Base-by-base conservation (phyloP, 495 filamentous ascomycete species). In the Aspergillus hancockii region DNA sequence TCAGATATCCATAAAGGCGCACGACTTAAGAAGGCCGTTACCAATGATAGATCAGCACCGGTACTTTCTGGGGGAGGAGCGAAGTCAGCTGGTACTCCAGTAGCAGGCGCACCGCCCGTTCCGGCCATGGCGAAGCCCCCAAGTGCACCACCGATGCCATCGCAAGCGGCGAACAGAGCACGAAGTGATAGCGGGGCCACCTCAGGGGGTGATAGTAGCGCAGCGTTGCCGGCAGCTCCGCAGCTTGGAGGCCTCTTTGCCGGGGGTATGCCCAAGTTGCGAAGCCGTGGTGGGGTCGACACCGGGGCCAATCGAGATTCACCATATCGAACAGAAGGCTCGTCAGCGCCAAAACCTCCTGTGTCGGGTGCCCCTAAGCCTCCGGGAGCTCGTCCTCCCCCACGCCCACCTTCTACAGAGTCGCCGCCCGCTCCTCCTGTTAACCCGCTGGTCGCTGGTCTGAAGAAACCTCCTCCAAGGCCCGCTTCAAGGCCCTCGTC, bases 11-110 rank as follows among this genome's bases (percentile, higher is more conserved):
- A 79, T 51, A 96, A 96, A 79, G 94, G 95, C 40, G 79, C 79
- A 60, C 73, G 57, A 40, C 79, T 98, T 45, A 97, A 89, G 79
- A 97, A 97, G 76, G 76, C 92, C 12, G 89, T 92, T 28, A 95
- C 92, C 58, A 97, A 98, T 73, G 94, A 98, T 76, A 86, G 94
- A 73, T 97, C 93, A 41, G 92, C 91, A 16, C 94, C 94, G 1
- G 59, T 81, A 54, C 71, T 97, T 51, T 82, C 78, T 45, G 69
- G 65, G 18, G 79, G 82, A 60, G 84, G 81, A 54, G 81, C 79
- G 13, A 81, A 79, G 21, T 78, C 77, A 41, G 73, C 80, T 23
- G 85, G 83, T 54, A 81, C 88, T 57, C 74, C 85, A 14, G 68
- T 90, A 49, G 84, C 79, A 55, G 86, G 88, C 30, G 92, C 93